Base-by-base conservation (phyloP, 2,329 filamentous ascomycete species). In the Sarocladium strictum region DNA sequence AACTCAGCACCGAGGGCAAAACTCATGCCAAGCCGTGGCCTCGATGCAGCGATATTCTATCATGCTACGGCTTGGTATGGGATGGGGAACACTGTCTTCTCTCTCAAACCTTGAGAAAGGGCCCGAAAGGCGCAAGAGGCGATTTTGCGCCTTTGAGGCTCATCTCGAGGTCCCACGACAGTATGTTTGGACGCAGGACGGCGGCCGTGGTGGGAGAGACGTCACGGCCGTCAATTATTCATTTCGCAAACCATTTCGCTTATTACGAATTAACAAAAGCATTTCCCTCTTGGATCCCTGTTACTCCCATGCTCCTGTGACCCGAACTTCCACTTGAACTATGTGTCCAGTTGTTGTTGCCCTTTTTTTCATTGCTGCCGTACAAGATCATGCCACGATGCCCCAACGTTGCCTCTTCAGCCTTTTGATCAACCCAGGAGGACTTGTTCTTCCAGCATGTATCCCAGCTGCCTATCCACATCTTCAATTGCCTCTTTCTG, bases 191-290 rank as follows among this genome's bases (percentile, higher is more conserved):
- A 37, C 41, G 55, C 33, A 35, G 52, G 33, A 19, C 41, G 65
- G 66, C 64, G 63, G 70, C 70, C 73, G 71, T 78, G 78, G 75
- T 79, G 78, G 78, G 78, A 84, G 81, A 77, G 80, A 85, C 81
- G 81, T 77, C 76, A 75, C 73, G 71, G 70, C 70, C 62, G 67
- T 73, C 67, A 58, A 51, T 10, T 26, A 40, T 51, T 51, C 47
- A 32, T n/a, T 51, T 51, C 47, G n/a, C 10, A 51, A 33, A 51
- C 17, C 15, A 51, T 35, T 15, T 51, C 47, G 29, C 29, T 51
- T 51, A 19, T 51, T 11, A 51, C 17, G 17, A 35, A 51, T 21
- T 35, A 51, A 7, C 27, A 35, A 51, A 51, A 51, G 29, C 9
- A 15, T 51, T 51, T 51, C 27, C 29, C 17, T 21, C 17, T 29